These are phyloP conservation scores for Cucumis sativus DNA, from an alignment of 306 rosid genomes.

Conservation along the genomic window Cucumber_9930_V3 NC_026657.2:10887501-10888000, in stretches of 20 bases:
- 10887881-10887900: not conserved
- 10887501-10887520: no score
- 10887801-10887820: not conserved
- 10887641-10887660: not conserved
- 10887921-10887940: not conserved
- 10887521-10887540: no score
- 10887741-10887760: not conserved
- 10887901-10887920: not conserved
- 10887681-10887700: not conserved
- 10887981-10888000: not conserved
- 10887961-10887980: not conserved
- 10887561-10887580: no score
- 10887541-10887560: no score
- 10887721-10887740: not conserved
- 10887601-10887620: not conserved
- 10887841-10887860: not conserved
- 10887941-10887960: not conserved
- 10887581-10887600: not conserved
- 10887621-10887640: not conserved
- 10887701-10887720: not conserved
- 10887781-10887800: not conserved
- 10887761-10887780: not conserved
- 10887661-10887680: not conserved
- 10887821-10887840: not conserved
- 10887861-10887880: not conserved